Percentiles rank a stretch among this genome's conserved stretches.
phyloP scores from a whole-genome alignment of 352 stramenopile species.

The Phytopythium oedochilum region DNA sequence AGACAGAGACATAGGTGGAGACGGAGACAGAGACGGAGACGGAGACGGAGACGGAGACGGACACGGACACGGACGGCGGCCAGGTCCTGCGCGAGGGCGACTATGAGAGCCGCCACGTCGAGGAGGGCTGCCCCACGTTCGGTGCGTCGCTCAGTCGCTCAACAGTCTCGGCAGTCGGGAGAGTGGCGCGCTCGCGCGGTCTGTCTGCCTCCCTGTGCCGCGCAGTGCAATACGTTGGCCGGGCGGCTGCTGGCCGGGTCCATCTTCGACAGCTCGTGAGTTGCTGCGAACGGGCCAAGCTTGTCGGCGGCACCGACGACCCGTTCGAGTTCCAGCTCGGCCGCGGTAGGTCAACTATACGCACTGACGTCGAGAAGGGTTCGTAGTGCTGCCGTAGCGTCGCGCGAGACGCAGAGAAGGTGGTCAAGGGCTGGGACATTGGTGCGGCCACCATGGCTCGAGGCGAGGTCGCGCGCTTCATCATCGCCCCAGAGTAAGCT shows the following conservation, averaged over 20 bases:
- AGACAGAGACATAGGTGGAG: neutral
- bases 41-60: neutral
- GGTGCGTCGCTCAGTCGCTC: slow-evolving; percentile 15
- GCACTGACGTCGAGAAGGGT: neutral
- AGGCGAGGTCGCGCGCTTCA: slow-evolving; percentile 77
- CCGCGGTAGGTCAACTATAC: slow-evolving; percentile 33
- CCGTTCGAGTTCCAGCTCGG: slow-evolving; percentile 83
- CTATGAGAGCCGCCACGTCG: slow-evolving; percentile 35
- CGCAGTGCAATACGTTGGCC: slow-evolving; percentile 80
- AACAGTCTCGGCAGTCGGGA: no score
- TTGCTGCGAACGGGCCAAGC: no score
- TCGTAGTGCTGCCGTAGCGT: no score
- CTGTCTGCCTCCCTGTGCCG: neutral
- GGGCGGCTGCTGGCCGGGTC: slow-evolving; percentile 74
- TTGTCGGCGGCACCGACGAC: slow-evolving; percentile 80
- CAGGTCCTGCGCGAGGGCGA: slow-evolving; percentile 62
- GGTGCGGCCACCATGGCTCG: slow-evolving; percentile 75
- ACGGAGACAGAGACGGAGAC: neutral
- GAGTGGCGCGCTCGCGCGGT: no score
- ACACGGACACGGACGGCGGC: neutral
- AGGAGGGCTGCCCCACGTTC: slow-evolving; percentile 83
- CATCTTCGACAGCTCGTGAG: slow-evolving; percentile 85
- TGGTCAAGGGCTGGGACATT: slow-evolving; percentile 86
- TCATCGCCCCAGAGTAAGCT: slow-evolving; percentile 83
- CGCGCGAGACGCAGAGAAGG: slow-evolving; percentile 77